Evolutionary conservation across 768 basidiomycete species (phyloP).

Genomic region (Gloeopeniophorella convolvens): DNA sequence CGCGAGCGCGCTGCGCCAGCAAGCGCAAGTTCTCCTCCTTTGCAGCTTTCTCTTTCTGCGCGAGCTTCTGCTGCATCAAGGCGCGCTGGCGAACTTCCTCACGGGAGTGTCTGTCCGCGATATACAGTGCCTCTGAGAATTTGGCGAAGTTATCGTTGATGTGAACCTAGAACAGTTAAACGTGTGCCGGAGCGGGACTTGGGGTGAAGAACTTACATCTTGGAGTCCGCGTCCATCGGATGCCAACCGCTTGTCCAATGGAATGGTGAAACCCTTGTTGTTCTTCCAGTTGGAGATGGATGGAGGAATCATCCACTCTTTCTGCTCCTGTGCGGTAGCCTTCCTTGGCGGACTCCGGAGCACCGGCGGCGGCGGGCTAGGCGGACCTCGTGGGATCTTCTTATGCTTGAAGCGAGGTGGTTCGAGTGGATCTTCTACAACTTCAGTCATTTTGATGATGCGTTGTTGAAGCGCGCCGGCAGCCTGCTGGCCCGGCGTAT

Average conservation of each 20-base stretch:
- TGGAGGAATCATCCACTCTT: conserved; percentile 99
- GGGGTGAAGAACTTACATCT: conserved; percentile 58
- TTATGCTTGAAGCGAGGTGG: conserved; percentile 98
- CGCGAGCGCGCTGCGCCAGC: conserved; percentile 91
- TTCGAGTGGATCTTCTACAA: conserved; percentile 95
- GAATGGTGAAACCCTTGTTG: conserved; percentile 99
- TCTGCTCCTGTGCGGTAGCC: conserved; percentile 94
- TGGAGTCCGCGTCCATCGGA: conserved; percentile 98
- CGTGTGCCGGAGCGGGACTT: neutral
- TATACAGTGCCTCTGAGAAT: conserved; percentile 91
- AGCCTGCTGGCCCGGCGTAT: conserved; percentile 90
- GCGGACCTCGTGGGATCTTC: conserved; percentile 96
- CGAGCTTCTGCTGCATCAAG: conserved; percentile 98
- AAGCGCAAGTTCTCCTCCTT: conserved; percentile 95
- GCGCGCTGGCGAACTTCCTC: conserved; percentile 96
- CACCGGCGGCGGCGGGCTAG: conserved; percentile 94
- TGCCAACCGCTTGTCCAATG: conserved; percentile 94
- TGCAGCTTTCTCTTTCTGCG: conserved; percentile 93
- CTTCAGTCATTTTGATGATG: conserved; percentile 98
- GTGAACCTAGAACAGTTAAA: conserved; percentile 55
- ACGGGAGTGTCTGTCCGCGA: conserved; percentile 95
- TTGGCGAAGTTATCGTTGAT: conserved; percentile 99
- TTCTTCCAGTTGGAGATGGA: conserved; percentile 99
- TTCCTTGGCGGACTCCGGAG: conserved; percentile 93
- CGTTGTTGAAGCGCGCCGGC: conserved; percentile 77